Conservation (phyloP, 352 stramenopile species). For the Achlya hypogyna region DNA sequence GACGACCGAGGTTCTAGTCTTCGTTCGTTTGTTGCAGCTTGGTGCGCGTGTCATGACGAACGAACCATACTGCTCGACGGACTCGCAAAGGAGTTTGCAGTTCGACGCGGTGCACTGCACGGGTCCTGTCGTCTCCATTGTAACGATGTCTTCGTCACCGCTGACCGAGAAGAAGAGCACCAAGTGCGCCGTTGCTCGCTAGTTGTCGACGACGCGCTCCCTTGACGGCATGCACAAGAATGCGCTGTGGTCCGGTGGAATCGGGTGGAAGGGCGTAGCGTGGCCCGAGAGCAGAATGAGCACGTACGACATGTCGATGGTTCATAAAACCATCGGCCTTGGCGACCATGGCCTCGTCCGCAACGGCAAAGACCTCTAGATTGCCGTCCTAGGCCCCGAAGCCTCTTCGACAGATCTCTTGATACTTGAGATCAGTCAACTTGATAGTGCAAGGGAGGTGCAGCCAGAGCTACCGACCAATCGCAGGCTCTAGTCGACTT, state of each 20-base stretch:
- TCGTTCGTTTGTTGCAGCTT: slow-evolving; percentile 48
- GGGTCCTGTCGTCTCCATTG: slow-evolving; percentile 28
- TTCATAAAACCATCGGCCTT: slow-evolving; percentile 36
- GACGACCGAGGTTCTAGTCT: slow-evolving; percentile 46
- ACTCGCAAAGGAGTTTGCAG: slow-evolving; percentile 49
- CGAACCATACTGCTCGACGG: slow-evolving; percentile 53
- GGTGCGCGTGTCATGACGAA: slow-evolving; percentile 59
- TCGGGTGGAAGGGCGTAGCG: slow-evolving; percentile 28
- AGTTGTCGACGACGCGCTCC: slow-evolving; percentile 19
- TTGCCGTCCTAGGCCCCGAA: slow-evolving; percentile 32
- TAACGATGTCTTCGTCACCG: slow-evolving; percentile 36
- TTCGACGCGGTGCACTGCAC: slow-evolving; percentile 55
- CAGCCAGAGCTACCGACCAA: slow-evolving; percentile 46
- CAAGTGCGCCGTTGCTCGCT: background rate
- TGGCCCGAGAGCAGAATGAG: slow-evolving; percentile 38
- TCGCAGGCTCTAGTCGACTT: slow-evolving; percentile 25
- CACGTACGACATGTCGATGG: slow-evolving; percentile 40
- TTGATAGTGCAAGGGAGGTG: slow-evolving; percentile 39
- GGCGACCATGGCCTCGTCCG: slow-evolving; percentile 38
- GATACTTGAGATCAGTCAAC: slow-evolving; percentile 41
- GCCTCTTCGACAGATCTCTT: slow-evolving; percentile 36
- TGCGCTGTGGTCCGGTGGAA: slow-evolving; percentile 33
- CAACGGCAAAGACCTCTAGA: slow-evolving; percentile 42
- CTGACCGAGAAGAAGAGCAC: slow-evolving; percentile 19
- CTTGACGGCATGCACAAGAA: slow-evolving; percentile 36